Conservation (phyloP, 208 protist genomes). For the Trypanosoma rangeli region DNA sequence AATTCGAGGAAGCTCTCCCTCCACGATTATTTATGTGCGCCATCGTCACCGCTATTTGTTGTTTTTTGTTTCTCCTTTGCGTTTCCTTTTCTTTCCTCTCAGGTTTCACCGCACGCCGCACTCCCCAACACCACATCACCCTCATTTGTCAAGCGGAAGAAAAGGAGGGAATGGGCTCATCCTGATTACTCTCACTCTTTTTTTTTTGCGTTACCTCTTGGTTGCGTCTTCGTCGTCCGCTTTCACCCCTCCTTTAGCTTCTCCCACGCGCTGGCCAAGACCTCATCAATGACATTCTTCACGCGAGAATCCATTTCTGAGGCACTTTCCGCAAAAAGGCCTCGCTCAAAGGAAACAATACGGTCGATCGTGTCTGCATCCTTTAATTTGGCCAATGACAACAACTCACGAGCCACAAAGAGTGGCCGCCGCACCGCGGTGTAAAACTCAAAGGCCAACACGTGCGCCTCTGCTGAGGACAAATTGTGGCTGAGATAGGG, state of each 20-base stretch:
- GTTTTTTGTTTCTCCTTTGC: no score
- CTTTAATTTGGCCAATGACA: conserved; percentile 43
- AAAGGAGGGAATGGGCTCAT: neutral
- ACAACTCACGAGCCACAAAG: conserved; percentile 59
- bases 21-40: no score
- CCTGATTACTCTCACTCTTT: neutral
- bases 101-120: no score
- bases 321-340: conserved; percentile 28
- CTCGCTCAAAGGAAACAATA: conserved; percentile 39
- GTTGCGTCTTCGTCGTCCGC: neutral
- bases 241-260: conserved; percentile 6
- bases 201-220: neutral
- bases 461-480: conserved; percentile 45
- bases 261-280: conserved; percentile 29
- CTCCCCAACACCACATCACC: neutral
- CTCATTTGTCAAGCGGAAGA: neutral
- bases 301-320: conserved; percentile 47
- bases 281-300: conserved; percentile 53
- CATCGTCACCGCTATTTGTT: no score
- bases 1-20: no score
- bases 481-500: conserved; percentile 54
- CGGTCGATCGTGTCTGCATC: conserved; percentile 33
- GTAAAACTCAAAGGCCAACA: conserved; percentile 74
- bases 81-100: no score
- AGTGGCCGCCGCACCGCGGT: conserved; percentile 54